phyloP scores from a whole-genome alignment of 345 rosid species.

The Gossypium sturtianum region DNA sequence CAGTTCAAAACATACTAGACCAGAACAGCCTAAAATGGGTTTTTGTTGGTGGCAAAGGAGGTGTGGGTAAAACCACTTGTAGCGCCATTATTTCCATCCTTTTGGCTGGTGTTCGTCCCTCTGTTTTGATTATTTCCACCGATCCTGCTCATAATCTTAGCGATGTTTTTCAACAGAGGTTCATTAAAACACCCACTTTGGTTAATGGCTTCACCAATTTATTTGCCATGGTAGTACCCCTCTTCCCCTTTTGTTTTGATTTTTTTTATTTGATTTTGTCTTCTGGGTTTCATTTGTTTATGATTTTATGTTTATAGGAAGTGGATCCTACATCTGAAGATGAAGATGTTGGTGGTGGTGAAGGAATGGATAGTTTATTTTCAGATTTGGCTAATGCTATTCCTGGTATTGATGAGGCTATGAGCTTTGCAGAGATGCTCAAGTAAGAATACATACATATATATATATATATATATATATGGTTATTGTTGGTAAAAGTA shows the following conservation, averaged over 20 bases:
- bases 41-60: slow-evolving; percentile 98
- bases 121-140: slow-evolving; percentile 95
- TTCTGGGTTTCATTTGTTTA: not conserved
- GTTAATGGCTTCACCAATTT: slow-evolving; percentile 91
- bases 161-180: slow-evolving; percentile 96
- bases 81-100: slow-evolving; percentile 84
- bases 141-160: slow-evolving; percentile 99
- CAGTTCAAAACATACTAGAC: slow-evolving; percentile 68
- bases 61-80: slow-evolving; percentile 97
- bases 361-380: slow-evolving; percentile 88
- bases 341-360: slow-evolving; percentile 57
- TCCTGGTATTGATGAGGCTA: slow-evolving; percentile 98
- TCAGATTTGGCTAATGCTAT: slow-evolving; percentile 92
- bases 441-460: slow-evolving; percentile 42
- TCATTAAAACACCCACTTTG: slow-evolving; percentile 80
- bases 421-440: slow-evolving; percentile 99
- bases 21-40: slow-evolving; percentile 95
- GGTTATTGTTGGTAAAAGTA: too few relatives aligned
- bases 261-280: not conserved
- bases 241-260: not conserved
- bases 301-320: slow-evolving; percentile 40
- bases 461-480: too few relatives aligned
- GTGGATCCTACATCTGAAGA: slow-evolving; percentile 93
- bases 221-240: slow-evolving; percentile 68
- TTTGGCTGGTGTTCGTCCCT: slow-evolving; percentile 69